phyloP scores from a whole-genome alignment of 768 basidiomycete genomes.

The Leccinum sublutescens region DNA sequence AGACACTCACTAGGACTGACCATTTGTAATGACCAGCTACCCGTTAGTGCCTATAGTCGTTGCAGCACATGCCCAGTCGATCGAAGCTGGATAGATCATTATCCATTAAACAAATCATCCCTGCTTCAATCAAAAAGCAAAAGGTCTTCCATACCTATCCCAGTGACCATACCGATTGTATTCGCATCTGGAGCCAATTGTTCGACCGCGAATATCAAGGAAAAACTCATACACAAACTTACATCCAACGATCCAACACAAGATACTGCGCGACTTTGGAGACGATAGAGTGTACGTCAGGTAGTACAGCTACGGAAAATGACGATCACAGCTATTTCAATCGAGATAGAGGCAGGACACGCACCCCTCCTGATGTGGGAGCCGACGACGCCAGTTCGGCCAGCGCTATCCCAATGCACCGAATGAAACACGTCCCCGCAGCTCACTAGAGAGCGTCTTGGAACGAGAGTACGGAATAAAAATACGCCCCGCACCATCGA shows the following conservation, averaged over 20 bases:
- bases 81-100: slow-evolving; percentile 40
- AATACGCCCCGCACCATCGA: slow-evolving; percentile 43
- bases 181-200: slow-evolving; percentile 38
- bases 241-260: slow-evolving; percentile 73
- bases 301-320: slow-evolving; percentile 48
- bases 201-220: background rate
- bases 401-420: slow-evolving; percentile 38
- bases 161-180: slow-evolving; percentile 47
- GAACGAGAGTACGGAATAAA: background rate
- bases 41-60: slow-evolving; percentile 50
- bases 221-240: slow-evolving; percentile 13
- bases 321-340: background rate
- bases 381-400: slow-evolving; percentile 39
- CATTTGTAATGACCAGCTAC: slow-evolving; percentile 34
- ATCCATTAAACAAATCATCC: slow-evolving; percentile 36
- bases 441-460: slow-evolving; percentile 29
- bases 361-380: slow-evolving; percentile 38
- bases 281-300: slow-evolving; percentile 61
- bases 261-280: slow-evolving; percentile 50
- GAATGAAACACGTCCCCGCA: slow-evolving; percentile 34
- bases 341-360: slow-evolving; percentile 1
- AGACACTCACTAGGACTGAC: slow-evolving; percentile 44
- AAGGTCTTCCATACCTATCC: slow-evolving; percentile 24
- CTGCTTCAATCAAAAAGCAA: background rate
- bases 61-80: slow-evolving; percentile 68